Conservation (phyloP, 2,329 filamentous ascomycete species). For the Sphaerostilbella broomeana region DNA sequence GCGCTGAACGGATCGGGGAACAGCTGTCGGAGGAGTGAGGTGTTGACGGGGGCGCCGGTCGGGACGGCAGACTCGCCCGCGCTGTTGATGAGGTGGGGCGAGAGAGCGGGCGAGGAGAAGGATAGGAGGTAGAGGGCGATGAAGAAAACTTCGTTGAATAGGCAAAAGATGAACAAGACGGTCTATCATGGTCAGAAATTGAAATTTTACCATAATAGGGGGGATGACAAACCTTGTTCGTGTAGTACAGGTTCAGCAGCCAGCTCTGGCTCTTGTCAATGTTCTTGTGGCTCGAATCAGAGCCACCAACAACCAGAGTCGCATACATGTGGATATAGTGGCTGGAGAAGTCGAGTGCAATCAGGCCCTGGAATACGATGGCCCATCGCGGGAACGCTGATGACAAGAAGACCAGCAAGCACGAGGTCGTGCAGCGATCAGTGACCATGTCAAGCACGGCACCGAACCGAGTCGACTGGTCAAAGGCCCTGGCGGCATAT, state of each 20-base stretch:
- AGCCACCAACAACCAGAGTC: constrained; percentile 79
- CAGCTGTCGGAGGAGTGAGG: constrained; percentile 63
- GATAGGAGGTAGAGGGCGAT: constrained; percentile 96
- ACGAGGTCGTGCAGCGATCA: constrained; percentile 93
- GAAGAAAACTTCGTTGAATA: constrained; percentile 93
- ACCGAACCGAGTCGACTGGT: constrained; percentile 92
- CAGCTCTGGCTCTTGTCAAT: constrained; percentile 82
- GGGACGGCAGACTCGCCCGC: constrained; percentile 51
- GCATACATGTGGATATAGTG: constrained; percentile 99
- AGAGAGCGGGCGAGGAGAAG: constrained; percentile 85
- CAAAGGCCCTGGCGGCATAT: constrained; percentile 70
- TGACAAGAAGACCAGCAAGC: constrained; percentile 87
- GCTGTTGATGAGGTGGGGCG: constrained; percentile 69
- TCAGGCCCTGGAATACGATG: constrained; percentile 88
- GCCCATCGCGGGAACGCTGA: constrained; percentile 93
- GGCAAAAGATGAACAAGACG: constrained; percentile 86
- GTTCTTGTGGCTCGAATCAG: constrained; percentile 82
- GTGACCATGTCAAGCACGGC: constrained; percentile 99
- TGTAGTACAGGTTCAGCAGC: constrained; percentile 93
- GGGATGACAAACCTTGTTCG: constrained; percentile 72
- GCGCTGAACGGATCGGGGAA: constrained; percentile 89
- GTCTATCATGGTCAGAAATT: constrained; percentile 45
- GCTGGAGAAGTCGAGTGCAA: constrained; percentile 86
- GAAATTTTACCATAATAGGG: no score
- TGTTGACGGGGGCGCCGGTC: constrained; percentile 63